Base-by-base conservation (phyloP, 352 stramenopile genomes). In the Phytophthora idaei region DNA sequence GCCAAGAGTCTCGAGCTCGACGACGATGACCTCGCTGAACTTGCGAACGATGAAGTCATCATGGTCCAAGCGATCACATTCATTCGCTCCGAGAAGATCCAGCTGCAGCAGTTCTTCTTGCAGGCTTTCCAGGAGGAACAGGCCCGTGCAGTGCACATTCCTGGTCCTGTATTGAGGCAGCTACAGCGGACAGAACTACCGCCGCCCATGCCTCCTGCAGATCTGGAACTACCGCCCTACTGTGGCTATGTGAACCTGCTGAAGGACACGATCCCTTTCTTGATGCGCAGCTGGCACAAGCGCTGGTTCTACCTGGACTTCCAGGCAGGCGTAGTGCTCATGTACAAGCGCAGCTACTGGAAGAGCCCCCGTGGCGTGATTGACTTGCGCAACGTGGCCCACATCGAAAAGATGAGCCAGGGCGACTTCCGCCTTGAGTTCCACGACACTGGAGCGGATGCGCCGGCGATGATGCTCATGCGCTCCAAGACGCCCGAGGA, bases 291-390 rank as follows among this genome's bases (percentile, higher is more conserved):
- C 67, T 94, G 81, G 78, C 78, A 83, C 67, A 94, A 94, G 59
- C 84, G 86, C 25, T 94, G 84, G 83, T 88, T 92, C 62, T 91
- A 88, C 65, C 59, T 94, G 37, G 86, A 94, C 58, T 92, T 94
- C 68, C 78, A 84, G 51, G 70, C 76, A 6, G 86, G 86, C 3
- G 51, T 91, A 11, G 72, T 92, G 48, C 78, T 85, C 64, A 87
- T 94, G 74, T 94, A 90, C 75, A 92, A 93, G 57, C 83, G 86
- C 36, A 94, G 84, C 69, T 94, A 93, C 72, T 94, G 86, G 86
- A 93, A 92, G 71, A 78, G 77, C 8, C 74, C 73, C n/a, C 80
- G 85, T 34, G 86, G 86, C 5, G 71, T 82, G n/a, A 53, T 94
- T n/a, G 86, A 94, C 53, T 57, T 94, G 47, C 78, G 82, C 17